Percentiles rank a stretch among this genome's conserved stretches.
Evolutionary conservation across 768 basidiomycete species (phyloP).

Genomic region (Lactarius deliciosus): DNA sequence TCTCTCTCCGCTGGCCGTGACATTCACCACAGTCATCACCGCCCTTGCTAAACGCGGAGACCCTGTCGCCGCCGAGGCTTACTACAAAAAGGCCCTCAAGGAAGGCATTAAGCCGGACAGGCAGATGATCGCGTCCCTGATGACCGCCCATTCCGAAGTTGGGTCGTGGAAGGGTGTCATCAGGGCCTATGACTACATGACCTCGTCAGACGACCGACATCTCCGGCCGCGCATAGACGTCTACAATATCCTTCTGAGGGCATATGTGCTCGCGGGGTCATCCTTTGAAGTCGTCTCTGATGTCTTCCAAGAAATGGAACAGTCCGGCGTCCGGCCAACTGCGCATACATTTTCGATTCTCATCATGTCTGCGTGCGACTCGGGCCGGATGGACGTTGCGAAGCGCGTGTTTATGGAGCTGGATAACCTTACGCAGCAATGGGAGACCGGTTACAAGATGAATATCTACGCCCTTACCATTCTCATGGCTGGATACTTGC

Average conservation of each 20-base stretch:
- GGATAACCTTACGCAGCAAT: conserved; percentile 45
- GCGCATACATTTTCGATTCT: conserved; percentile 66
- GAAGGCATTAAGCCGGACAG: conserved; percentile 65
- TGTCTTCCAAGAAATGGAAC: conserved; percentile 58
- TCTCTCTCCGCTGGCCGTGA: conserved; percentile 46
- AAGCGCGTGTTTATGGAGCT: conserved; percentile 67
- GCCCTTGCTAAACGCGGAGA: conserved; percentile 64
- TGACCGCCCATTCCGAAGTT: conserved; percentile 81
- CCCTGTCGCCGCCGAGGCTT: conserved; percentile 58
- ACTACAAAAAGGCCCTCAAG: conserved; percentile 62
- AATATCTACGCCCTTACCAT: conserved; percentile 68
- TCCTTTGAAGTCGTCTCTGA: conserved; percentile 64
- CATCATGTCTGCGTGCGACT: conserved; percentile 80
- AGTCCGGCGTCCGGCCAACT: conserved; percentile 55
- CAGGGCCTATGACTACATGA: conserved; percentile 63
- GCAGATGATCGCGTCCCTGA: conserved; percentile 64
- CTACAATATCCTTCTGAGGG: conserved; percentile 80
- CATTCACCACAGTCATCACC: conserved; percentile 69
- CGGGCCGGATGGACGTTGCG: conserved; percentile 62
- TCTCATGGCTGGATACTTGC: conserved; percentile 72
- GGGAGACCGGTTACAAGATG: conserved; percentile 43
- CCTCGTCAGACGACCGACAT: conserved; percentile 37
- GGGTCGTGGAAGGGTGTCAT: conserved; percentile 79
- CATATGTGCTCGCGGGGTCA: conserved; percentile 77
- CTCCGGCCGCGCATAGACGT: conserved; percentile 54